Evolutionary conservation across 306 rosid species (phyloP), one percentile per base, ranked within the genome.

Genomic region (Sechiopsis laciniata): DNA sequence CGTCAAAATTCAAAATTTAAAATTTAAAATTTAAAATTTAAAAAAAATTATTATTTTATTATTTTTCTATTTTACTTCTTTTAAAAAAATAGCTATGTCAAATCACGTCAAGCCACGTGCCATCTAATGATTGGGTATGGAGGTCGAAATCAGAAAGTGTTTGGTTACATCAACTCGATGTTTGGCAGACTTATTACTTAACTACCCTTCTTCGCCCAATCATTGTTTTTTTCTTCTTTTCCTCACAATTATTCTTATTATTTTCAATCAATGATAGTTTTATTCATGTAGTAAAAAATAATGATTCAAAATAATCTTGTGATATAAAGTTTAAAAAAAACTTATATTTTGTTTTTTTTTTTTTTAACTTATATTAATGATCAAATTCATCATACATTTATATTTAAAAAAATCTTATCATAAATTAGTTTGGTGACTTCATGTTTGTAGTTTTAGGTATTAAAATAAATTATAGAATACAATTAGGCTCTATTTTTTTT

Each of bases 81-180:
- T 13, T 1, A 2, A 10, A 37, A 37, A 37, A 37, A 37, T 5
- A 37, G 37, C 37, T 7, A 73, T 12, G 76, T 79, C 83, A 81
- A 83, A 78, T 83, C 75, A 73, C 0, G 8, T 21, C 1, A 5
- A 54, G 75, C 79, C 89, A 82, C 79, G 88, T 82, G 85, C 76
- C 70, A 71, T 4, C 80, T 78, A 83, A 84, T 84, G 78, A 74
- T 83, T 83, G 70, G 76, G 8, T 37, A 53, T 69, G 82, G 84
- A 83, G 85, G 91, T 86, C 86, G 61, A 63, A 57, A 67, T 55
- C 16, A 45, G 35, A 64, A 61, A 74, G 78, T 77, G 65, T 20
- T 83, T 81, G 78, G 87, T 85, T 76, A 72, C 88, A 81, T 91
- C 90, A 37, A 84, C 82, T 78, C 84, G 74, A 71, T 35, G 69